Evolutionary conservation across 2,329 filamentous ascomycete genomes (phyloP), one percentile per base, ranked within the genome.

Genomic region (Verticillium zaregamsianum): DNA sequence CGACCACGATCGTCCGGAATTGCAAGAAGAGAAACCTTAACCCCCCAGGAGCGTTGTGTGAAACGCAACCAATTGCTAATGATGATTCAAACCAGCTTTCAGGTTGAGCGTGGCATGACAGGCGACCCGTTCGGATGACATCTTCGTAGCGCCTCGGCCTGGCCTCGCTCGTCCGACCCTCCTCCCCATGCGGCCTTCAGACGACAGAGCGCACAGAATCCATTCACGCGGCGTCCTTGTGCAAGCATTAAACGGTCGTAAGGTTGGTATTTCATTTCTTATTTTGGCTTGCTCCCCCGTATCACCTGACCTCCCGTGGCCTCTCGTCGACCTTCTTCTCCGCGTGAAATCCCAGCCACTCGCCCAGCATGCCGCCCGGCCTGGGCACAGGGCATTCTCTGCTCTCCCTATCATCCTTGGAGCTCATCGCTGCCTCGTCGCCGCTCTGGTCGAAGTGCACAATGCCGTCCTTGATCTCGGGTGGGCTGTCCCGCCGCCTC

Each of bases 361-460:
- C 85, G 14, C 91, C 91, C 55, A 96, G 77, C 37, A 93, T 77
- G 3, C 93, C 93, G 35, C 87, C 83, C 0, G 95, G 94, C 76
- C 97, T 97, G 5, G 95, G 95, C 14, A 99, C 88, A 0, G 95
- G 95, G 72, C 95, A 99, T 73, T 96, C 92, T 69, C 92, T 84
- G 71, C 82, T 82, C 55, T 77, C 71, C 60, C 78, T 80, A 74
- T 81, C 67, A 70, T 78, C 65, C 56, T 64, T 52, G n/a, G 62
- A 39, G 56, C 65, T 55, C 63, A 62, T 12, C 66, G 62, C 25
- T 55, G 56, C 65, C 67, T 80, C 76, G 35, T 72, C 70, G 40
- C 28, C 14, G 60, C 70, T 68, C 60, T 76, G 71, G 64, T 76
- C 72, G 66, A 85, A 85, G 59, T 82, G 80, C 5, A 80, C 80